phyloP scores from a whole-genome alignment of 2,329 filamentous ascomycete genomes.

The Fonsecaea erecta region DNA sequence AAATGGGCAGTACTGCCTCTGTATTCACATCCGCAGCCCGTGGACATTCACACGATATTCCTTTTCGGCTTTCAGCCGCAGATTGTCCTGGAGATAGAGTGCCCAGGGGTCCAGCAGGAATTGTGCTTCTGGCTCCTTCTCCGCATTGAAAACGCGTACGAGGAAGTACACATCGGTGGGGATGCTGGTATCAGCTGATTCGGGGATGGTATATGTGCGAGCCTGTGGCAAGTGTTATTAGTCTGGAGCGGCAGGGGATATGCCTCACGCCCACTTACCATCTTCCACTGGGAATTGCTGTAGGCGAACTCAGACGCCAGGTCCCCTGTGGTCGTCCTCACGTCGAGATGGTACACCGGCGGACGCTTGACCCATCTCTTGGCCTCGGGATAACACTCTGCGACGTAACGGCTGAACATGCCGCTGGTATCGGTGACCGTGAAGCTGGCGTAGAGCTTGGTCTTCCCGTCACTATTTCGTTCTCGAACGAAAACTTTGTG shows the following conservation, averaged over 20 bases:
- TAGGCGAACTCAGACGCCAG: constrained; percentile 8
- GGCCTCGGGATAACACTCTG: constrained; percentile 6
- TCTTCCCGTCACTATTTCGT: constrained; percentile 3
- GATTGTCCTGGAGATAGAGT: constrained; percentile 6
- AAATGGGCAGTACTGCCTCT: too few species aligned
- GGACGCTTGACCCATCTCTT: constrained; percentile 12
- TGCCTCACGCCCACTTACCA: not conserved
- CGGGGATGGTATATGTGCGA: constrained; percentile 12
- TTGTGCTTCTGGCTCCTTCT: not conserved
- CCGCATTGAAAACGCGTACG: constrained; percentile 10
- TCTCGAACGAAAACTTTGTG: constrained; percentile 1
- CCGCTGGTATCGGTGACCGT: constrained; percentile 6
- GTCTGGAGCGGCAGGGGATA: not conserved
- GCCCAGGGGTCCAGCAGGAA: constrained; percentile 17
- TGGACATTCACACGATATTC: constrained; percentile 7
- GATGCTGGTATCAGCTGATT: not conserved
- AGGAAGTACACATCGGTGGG: constrained; percentile 14
- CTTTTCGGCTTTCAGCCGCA: constrained; percentile 9
- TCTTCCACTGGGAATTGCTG: constrained; percentile 17
- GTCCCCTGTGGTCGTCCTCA: constrained; percentile 10
- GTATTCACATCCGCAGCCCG: not conserved
- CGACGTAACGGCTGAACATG: constrained; percentile 13
- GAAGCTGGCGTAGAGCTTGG: constrained; percentile 15
- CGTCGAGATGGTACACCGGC: constrained; percentile 17
- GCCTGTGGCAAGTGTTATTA: not conserved